Base-by-base conservation (phyloP, 495 filamentous ascomycete genomes). In the Clavariopsis aquatica region DNA sequence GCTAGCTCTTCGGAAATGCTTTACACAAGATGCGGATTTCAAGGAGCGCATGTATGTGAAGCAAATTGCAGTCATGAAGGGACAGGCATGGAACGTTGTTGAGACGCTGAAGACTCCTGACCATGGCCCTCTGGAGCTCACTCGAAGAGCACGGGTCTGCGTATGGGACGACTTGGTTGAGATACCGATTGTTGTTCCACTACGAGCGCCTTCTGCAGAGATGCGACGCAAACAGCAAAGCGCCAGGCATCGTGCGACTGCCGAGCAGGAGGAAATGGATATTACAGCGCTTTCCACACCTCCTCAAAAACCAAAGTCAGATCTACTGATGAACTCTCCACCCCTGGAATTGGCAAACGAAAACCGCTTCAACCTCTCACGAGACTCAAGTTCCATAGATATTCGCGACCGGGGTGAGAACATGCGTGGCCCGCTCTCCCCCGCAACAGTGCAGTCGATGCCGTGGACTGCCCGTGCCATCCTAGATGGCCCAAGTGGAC, bases 121-220 rank as follows among this genome's bases (percentile, higher is more conserved):
- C 74, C 93, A 97, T 68, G 94, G 94, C 1, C 94, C 94, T 1
- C 80, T 98, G 19, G 94, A 98, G 76, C 81, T 98, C 62, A 97
- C 93, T 20, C 84, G 94, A 66, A 82, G 94, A 69, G 87, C 91
- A 17, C 84, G 93, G 69, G 92, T 98, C 31, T 96, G 92, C 71
- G 92, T 98, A 15, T 98, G 95, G 95, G 94, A 98, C 75, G 94
- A 98, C 71, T 76, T 97, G 19, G 96, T 98, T 34, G 95, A 98
- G 67, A 89, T 98, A 10, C 94, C 94, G 6, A 85, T 97, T 53
- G 94, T 91, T 15, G 91, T 96, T 19, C 94, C 93, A 13, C 85
- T 98, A 80, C 85, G 88, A 61, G 83, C 83, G 17, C 87, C 95
- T 17, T 90, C 89, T 45, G 81, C 81, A 19, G 89, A 92, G 23